These are phyloP conservation scores for Fusarium bulbicola DNA, from an alignment of 2,329 filamentous ascomycete species.

Conservation along the genomic window DNA sequence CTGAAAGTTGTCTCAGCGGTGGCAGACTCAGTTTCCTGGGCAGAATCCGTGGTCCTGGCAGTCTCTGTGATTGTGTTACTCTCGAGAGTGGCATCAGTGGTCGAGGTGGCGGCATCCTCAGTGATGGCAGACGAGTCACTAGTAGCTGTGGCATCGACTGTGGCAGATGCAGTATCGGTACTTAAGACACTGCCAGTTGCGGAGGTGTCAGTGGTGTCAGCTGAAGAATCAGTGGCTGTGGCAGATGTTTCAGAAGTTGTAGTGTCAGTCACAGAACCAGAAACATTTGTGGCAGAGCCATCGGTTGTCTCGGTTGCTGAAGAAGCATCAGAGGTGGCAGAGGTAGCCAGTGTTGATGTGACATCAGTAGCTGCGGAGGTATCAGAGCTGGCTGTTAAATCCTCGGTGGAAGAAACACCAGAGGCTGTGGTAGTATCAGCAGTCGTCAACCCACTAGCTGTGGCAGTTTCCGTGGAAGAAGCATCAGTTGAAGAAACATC, in stretches of 20 bases:
- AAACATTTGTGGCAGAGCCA: constrained; percentile 27
- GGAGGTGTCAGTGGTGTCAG: background rate
- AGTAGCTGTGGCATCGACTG: background rate
- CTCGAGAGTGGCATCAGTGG: background rate
- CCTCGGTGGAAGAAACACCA: constrained; percentile 5
- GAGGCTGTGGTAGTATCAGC: background rate
- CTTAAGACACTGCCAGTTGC: background rate
- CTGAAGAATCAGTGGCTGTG: background rate
- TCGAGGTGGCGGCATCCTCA: background rate
- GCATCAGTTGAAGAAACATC: background rate
- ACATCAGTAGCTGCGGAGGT: constrained; percentile 17
- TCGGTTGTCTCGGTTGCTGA: constrained; percentile 21
- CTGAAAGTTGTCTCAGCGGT: constrained; percentile 17
- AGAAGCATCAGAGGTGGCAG: background rate
- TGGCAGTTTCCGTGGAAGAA: background rate
- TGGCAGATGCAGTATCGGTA: background rate
- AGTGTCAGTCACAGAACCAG: constrained; percentile 4
- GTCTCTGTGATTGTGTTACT: background rate
- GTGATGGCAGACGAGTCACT: background rate
- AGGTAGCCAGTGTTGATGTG: constrained; percentile 18
- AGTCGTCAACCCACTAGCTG: constrained; percentile 4
- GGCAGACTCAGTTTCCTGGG: background rate
- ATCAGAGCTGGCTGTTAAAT: constrained; percentile 3
- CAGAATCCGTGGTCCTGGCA: background rate
- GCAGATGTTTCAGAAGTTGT: background rate